Conservation (phyloP, 83 land plant genomes). For the Picea mariana region DNA sequence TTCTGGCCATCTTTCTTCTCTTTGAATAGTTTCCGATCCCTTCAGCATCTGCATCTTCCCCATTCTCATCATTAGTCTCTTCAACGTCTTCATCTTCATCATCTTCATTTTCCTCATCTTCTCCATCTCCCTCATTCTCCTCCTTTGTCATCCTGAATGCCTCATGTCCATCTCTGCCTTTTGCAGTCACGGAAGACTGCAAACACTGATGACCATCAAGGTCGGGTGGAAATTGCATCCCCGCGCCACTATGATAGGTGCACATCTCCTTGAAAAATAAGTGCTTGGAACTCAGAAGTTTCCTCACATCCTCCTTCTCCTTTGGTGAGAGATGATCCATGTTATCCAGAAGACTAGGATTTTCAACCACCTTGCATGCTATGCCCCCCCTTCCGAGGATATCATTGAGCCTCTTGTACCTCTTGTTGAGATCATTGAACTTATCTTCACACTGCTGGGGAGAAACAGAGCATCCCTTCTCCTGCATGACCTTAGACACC, state of each 20-base stretch:
- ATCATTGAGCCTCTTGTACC: slow-evolving; percentile 63
- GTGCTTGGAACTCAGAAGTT: slow-evolving; percentile 58
- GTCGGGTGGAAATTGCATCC: slow-evolving; percentile 17
- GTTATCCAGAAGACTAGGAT: slow-evolving; percentile 38
- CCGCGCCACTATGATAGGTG: slow-evolving; percentile 37
- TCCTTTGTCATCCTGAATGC: background rate
- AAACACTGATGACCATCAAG: slow-evolving; percentile 3
- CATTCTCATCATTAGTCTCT: slow-evolving; percentile 11
- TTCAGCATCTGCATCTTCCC: background rate
- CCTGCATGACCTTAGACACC: slow-evolving; percentile 53
- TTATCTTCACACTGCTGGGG: slow-evolving; percentile 73
- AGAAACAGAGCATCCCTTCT: slow-evolving; percentile 49
- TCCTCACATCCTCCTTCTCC: slow-evolving; percentile 47
- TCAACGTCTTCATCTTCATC: slow-evolving; percentile 15
- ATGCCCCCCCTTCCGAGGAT: slow-evolving; percentile 48
- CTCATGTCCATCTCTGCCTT: slow-evolving; percentile 7
- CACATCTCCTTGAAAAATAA: slow-evolving; percentile 59
- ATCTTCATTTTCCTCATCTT: slow-evolving; percentile 1
- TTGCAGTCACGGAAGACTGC: slow-evolving; percentile 4
- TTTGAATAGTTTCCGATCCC: background rate
- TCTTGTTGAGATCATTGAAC: slow-evolving; percentile 62
- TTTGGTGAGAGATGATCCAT: slow-evolving; percentile 43
- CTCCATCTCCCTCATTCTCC: slow-evolving; percentile 12
- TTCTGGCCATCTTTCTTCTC: background rate
- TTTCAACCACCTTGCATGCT: slow-evolving; percentile 56